Conservation (phyloP, 768 basidiomycete species). For the Kwoniella sp. region DNA sequence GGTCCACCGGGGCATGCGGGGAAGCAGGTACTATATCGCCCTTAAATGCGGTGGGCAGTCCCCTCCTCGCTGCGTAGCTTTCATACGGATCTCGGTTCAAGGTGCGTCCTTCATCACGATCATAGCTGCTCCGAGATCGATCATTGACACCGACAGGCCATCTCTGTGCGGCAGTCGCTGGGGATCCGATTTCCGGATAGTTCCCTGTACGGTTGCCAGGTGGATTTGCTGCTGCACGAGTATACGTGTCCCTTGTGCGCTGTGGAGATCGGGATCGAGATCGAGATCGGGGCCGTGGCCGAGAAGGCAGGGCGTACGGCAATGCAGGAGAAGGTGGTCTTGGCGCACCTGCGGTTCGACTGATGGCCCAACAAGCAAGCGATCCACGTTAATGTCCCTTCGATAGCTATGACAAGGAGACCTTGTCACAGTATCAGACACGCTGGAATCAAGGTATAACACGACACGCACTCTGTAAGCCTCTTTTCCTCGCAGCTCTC, state of each 20-base stretch:
- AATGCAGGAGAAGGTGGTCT: background rate
- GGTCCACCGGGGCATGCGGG: background rate
- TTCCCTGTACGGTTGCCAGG: background rate
- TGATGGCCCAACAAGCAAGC: background rate
- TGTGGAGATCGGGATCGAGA: slow-evolving; percentile 14
- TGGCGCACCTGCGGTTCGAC: slow-evolving; percentile 7
- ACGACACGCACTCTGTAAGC: slow-evolving; percentile 13
- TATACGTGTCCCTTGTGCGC: background rate
- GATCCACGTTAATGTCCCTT: no score
- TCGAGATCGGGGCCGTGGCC: background rate
- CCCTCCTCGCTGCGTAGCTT: background rate
- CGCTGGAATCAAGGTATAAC: no score
- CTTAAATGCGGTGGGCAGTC: background rate
- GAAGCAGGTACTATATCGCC: background rate
- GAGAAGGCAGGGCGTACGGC: background rate
- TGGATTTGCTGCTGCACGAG: background rate
- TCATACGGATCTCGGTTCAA: background rate
- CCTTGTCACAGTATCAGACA: no score
- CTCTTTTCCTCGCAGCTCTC: background rate
- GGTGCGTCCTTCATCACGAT: background rate
- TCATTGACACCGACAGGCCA: no score
- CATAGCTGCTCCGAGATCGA: no score
- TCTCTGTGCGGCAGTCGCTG: background rate
- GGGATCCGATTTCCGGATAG: slow-evolving; percentile 13
- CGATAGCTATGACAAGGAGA: no score